Evolutionary conservation across 208 protist species (phyloP), one percentile per base, ranked within the genome.

Genomic region (Trypanosoma boissoni): DNA sequence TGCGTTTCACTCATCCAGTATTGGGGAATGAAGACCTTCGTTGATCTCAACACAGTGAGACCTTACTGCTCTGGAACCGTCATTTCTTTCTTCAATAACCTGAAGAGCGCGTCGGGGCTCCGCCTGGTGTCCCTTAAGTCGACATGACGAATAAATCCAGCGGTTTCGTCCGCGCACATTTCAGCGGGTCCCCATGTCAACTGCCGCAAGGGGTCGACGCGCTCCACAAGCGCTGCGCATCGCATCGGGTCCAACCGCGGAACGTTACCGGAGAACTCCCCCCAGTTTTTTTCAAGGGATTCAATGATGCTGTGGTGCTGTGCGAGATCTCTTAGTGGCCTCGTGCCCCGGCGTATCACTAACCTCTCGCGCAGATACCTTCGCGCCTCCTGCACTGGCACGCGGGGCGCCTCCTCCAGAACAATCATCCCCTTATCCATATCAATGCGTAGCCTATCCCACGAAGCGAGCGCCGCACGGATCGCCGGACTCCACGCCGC

Each of bases 281-380:
- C 34, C 8, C n/a, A n/a, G n/a, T n/a, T n/a, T n/a, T n/a, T n/a
- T n/a, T n/a, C n/a, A n/a, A n/a, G n/a, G n/a, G n/a, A n/a, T n/a
- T n/a, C n/a, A n/a, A n/a, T n/a, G n/a, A n/a, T n/a, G n/a, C n/a
- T n/a, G n/a, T n/a, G n/a, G n/a, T n/a, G n/a, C n/a, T n/a, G n/a
- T n/a, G n/a, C n/a, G n/a, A n/a, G n/a, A n/a, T n/a, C n/a, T n/a
- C n/a, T n/a, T n/a, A n/a, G n/a, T n/a, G n/a, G n/a, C n/a, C n/a
- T n/a, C n/a, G n/a, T n/a, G n/a, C n/a, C n/a, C n/a, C n/a, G n/a
- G n/a, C n/a, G n/a, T n/a, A n/a, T n/a, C n/a, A n/a, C n/a, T 20
- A 76, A 27, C 34, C 76, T 18, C 3, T 16, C 28, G 16, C 83
- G 74, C 1, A 91, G 36, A 52, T 82, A 87, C 4, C 53, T 51